These are phyloP conservation scores for Mrakiaceae sp. DNA, from an alignment of 1,284 basidiomycete species.

Conservation along the genomic window DNA sequence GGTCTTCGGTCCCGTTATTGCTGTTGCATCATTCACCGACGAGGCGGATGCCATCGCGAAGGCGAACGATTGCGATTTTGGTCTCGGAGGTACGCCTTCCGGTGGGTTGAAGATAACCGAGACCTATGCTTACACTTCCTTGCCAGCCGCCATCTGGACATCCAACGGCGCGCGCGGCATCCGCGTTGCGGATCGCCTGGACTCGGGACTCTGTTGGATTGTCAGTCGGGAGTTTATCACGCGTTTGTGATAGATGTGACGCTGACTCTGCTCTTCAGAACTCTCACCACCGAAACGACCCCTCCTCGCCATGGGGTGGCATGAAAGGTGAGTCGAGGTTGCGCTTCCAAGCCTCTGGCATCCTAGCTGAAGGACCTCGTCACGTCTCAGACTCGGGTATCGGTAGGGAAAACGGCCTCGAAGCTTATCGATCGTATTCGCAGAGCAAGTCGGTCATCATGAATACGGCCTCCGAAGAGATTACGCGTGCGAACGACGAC, in stretches of 20 bases:
- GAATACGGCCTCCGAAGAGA: constrained; percentile 51
- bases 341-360: not conserved
- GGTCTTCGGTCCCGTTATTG: constrained; percentile 64
- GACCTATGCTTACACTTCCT: not conserved
- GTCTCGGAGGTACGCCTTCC: constrained; percentile 42
- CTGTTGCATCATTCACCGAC: constrained; percentile 35
- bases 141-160: constrained; percentile 60
- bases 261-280: constrained; percentile 34
- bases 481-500: constrained; percentile 50
- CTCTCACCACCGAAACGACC: constrained; percentile 74
- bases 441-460: constrained; percentile 61
- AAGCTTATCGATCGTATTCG: constrained; percentile 42
- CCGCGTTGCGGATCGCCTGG: constrained; percentile 51
- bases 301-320: constrained; percentile 75
- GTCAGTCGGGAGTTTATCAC: too few relatives aligned
- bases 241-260: too few relatives aligned
- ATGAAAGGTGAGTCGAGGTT: constrained; percentile 43
- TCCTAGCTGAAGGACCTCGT: not conserved
- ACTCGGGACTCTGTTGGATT: constrained; percentile 69
- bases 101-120: too few relatives aligned
- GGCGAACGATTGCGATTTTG: constrained; percentile 65
- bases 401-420: constrained; percentile 66
- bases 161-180: constrained; percentile 57
- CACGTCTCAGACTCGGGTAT: constrained; percentile 68
- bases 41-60: constrained; percentile 54